Base-by-base conservation (phyloP, 2,329 filamentous ascomycete species). In the Fusarium neocosmosporiellum region DNA sequence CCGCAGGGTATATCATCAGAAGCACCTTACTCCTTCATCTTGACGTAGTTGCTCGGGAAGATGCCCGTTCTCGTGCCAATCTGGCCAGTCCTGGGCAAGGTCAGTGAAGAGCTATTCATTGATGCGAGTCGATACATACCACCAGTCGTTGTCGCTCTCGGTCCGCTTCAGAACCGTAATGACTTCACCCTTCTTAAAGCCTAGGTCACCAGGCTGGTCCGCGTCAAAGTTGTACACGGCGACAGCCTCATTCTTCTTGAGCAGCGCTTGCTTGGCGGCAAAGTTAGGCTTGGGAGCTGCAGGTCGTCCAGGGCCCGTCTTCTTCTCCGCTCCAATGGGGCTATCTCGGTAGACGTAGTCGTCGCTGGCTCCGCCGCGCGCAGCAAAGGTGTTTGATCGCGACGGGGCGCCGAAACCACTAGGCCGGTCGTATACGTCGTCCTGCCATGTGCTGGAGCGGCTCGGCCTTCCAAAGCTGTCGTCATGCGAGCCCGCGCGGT, bases 111-210 rank as follows among this genome's bases (percentile, higher is more conserved):
- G 20, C 18, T 33, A 20, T 27, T 8, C 29, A 8, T 13, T 29
- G 5, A 20, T 31, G 70, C 59, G 5, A 27, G 7, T 39, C 5
- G 9, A 54, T 66, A 88, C 90, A 76, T 87, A 93, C 91, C 96
- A 98, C 96, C 96, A 98, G 81, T 98, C 96, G 65, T 95, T 95
- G 66, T 94, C 93, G 76, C 93, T 98, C 6, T 98, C 94, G 7
- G 96, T 98, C 83, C 93, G 93, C 86, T 99, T 98, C 65, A 97
- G 82, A 66, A 99, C 95, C 1, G 95, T 98, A 74, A 99, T 98
- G 65, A 98, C 83, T 33, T 99, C 96, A 22, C 96, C 96, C 87
- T 99, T 99, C 86, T 97, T 98, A 84, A 99, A 99, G 0, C 92
- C 94, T 65, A 98, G 82, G 81, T 99, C 96, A 6, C 96, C 96